These are phyloP conservation scores for Paramyrothecium sp. DNA, from an alignment of 2,329 filamentous ascomycete species.

Conservation along the genomic window DNA sequence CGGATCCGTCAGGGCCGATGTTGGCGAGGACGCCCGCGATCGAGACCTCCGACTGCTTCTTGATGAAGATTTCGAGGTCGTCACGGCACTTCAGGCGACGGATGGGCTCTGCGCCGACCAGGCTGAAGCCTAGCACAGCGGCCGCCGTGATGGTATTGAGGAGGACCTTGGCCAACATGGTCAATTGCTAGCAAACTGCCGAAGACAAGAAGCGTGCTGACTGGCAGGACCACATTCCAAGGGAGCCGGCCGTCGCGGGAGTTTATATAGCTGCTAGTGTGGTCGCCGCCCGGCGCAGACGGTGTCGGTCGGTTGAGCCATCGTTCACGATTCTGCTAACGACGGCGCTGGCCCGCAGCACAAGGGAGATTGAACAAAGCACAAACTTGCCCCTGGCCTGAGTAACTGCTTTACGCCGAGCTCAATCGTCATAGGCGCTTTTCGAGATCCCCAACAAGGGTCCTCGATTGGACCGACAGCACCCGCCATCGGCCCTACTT, in stretches of 20 bases:
- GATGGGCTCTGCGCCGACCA: constrained; percentile 44
- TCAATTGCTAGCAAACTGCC: neutral
- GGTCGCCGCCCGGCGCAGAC: neutral
- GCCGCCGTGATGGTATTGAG: neutral
- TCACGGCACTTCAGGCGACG: constrained; percentile 33
- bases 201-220: neutral
- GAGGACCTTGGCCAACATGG: neutral
- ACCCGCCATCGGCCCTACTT: neutral
- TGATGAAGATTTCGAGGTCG: constrained; percentile 12
- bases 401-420: neutral
- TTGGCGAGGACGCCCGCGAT: constrained; percentile 33
- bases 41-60: constrained; percentile 11
- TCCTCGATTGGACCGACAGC: neutral
- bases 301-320: neutral
- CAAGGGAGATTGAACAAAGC: neutral
- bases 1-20: constrained; percentile 51
- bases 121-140: constrained; percentile 46
- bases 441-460: neutral
- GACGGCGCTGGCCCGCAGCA: neutral
- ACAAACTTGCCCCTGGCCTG: neutral
- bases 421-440: neutral
- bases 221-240: neutral
- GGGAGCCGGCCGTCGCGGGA: neutral
- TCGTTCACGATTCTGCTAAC: neutral
- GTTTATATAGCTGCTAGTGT: neutral